Percentiles rank a stretch among this genome's conserved stretches.
Evolutionary conservation across 768 basidiomycete species (phyloP).

Genomic region (Kwoniella sp.): DNA sequence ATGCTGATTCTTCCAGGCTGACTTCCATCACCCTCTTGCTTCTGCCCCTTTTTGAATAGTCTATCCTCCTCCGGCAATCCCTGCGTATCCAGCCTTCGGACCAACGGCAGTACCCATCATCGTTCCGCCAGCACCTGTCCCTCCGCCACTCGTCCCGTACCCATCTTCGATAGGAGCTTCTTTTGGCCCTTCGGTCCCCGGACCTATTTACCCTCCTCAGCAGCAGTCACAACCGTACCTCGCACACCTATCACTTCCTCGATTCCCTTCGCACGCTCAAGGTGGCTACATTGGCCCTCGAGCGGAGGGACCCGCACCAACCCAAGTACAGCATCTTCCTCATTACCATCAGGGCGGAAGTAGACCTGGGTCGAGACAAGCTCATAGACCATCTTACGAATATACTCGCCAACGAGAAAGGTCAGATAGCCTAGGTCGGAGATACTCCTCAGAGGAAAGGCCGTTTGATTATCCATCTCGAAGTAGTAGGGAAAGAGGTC

Average conservation of each 20-base stretch:
- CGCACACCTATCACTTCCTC: neutral
- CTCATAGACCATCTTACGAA: slow-evolving; percentile 4
- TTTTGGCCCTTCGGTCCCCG: neutral
- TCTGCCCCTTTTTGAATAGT: slow-evolving; percentile 3
- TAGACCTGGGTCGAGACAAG: slow-evolving; percentile 1
- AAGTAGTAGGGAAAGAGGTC: neutral
- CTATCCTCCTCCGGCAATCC: neutral
- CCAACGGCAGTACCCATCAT: slow-evolving; percentile 7
- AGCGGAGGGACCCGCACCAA: slow-evolving; percentile 5
- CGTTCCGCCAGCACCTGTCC: slow-evolving; percentile 8
- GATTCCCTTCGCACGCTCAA: slow-evolving; percentile 5
- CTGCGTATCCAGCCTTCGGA: neutral
- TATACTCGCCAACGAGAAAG: neutral
- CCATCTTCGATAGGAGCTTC: neutral
- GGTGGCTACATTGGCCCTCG: slow-evolving; percentile 2
- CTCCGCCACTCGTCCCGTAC: slow-evolving; percentile 17
- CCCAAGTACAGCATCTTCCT: neutral
- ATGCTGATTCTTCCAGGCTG: neutral
- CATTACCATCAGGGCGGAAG: neutral
- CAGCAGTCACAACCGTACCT: neutral
- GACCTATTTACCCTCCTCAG: slow-evolving; percentile 5
- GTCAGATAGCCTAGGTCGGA: slow-evolving; percentile 1
- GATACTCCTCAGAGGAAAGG: slow-evolving; percentile 7
- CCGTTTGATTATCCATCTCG: neutral
- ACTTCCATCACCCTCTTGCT: neutral